These are phyloP conservation scores for Suillus brevipes DNA, from an alignment of 768 basidiomycete genomes.

Conservation along the genomic window DNA sequence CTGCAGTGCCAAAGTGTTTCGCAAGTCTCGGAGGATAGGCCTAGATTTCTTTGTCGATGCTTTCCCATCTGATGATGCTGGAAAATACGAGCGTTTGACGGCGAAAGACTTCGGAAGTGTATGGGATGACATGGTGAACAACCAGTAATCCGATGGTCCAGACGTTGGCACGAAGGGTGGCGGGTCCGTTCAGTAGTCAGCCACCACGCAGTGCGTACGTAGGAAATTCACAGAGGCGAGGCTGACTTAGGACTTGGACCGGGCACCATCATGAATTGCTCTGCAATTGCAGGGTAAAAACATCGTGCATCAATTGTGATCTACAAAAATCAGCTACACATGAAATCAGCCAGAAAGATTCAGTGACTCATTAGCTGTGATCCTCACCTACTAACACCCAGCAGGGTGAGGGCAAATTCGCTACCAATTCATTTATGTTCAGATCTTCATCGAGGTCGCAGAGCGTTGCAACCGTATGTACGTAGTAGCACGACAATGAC, in stretches of 20 bases:
- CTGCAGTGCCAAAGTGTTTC: conserved; percentile 15
- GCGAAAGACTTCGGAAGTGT: neutral
- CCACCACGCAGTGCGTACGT: neutral
- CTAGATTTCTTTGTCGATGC: conserved; percentile 3
- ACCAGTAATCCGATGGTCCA: neutral
- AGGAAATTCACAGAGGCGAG: neutral
- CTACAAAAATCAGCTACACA: neutral
- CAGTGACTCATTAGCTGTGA: neutral
- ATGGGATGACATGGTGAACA: neutral
- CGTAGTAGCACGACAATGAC: neutral
- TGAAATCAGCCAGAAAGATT: neutral
- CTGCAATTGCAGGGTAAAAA: neutral
- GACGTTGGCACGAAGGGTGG: neutral
- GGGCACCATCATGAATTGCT: neutral
- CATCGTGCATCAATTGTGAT: neutral
- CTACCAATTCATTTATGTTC: neutral
- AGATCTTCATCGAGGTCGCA: neutral
- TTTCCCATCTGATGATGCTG: neutral
- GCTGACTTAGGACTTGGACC: neutral
- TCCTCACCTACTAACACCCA: neutral
- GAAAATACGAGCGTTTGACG: neutral
- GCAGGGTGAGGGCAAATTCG: neutral
- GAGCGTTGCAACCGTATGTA: neutral
- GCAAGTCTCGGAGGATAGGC: conserved; percentile 22
- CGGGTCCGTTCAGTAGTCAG: neutral